These are phyloP conservation scores for Candida silvatica DNA, from an alignment of 805 yeast species.

Conservation along the genomic window DNA sequence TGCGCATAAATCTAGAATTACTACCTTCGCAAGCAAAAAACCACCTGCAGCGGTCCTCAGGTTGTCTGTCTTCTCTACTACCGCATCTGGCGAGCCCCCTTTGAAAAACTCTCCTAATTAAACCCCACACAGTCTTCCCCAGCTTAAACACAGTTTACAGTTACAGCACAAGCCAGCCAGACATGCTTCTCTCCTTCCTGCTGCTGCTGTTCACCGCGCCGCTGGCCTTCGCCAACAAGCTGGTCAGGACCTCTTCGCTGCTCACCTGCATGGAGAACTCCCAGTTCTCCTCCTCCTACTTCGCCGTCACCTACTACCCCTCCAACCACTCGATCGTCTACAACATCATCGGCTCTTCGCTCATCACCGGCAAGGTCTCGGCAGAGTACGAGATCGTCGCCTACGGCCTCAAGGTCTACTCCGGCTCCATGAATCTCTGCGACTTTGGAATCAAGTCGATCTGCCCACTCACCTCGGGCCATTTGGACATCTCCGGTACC, in stretches of 20 bases:
- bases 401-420: constrained; percentile 67
- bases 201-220: too few relatives aligned
- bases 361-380: constrained; percentile 61
- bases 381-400: constrained; percentile 63
- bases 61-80: too few relatives aligned
- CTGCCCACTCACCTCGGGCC: constrained; percentile 87
- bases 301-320: constrained; percentile 71
- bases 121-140: too few relatives aligned
- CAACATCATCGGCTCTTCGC: constrained; percentile 70
- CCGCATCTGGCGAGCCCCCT: too few relatives aligned
- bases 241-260: constrained; percentile 44
- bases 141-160: too few relatives aligned
- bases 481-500: constrained; percentile 52
- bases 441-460: constrained; percentile 39
- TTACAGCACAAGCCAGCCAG: too few relatives aligned
- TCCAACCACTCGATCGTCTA: constrained; percentile 52
- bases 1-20: too few relatives aligned
- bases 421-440: constrained; percentile 56
- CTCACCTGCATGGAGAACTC: constrained; percentile 91
- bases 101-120: too few relatives aligned
- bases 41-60: too few relatives aligned
- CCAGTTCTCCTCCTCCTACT: constrained; percentile 73
- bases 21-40: too few relatives aligned
- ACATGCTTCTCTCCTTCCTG: too few relatives aligned
- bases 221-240: too few relatives aligned